Evolutionary conservation across 805 yeast genomes (phyloP), one percentile per base, ranked within the genome.

Genomic region (Dipodascopsis uninucleata): DNA sequence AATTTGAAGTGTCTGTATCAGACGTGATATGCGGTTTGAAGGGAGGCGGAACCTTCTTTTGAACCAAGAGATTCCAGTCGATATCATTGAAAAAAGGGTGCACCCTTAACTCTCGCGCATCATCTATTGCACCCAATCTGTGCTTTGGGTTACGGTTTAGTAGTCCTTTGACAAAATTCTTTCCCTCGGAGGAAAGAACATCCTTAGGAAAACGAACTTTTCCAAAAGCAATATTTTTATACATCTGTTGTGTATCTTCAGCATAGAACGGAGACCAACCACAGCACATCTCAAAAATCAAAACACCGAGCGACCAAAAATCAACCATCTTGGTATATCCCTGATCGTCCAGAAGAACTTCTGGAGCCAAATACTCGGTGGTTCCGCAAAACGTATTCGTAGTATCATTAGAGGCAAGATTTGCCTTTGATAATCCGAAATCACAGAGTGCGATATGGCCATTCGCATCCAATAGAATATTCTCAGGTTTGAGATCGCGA

Each of bases 261-360:
- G 97, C 98, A 61, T 87, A 93, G 66, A 93, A 93, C 43, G 98
- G 98, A 3, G 96, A 85, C 98, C 97, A 93, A 40, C 98, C 98
- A 70, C 97, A 93, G 67, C 97, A 89, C 98, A 93, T 93, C 70
- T 93, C 98, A 67, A 93, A 93, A 36, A 93, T 88, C 47, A 93
- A 71, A 21, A 93, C 98, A 49, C 98, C 98, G 47, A 93, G 71
- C 2, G 97, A 89, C 98, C 98, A 93, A 60, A 93, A 93, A 66
- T 93, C 98, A 50, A 93, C 98, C 97, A 93, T 90, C 67, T 89
- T 88, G 29, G 97, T 93, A 69, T 93, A 93, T 14, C 98, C 98
- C 43, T 85, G 77, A 66, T 93, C 98, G 68, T 93, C 97, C 42
- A 93, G 73, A 56, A 93, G 72, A 14, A 93, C 94, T 66, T 93